Evolutionary conservation across 495 filamentous ascomycete genomes (phyloP).

Genomic region (Xylaria intraflava): DNA sequence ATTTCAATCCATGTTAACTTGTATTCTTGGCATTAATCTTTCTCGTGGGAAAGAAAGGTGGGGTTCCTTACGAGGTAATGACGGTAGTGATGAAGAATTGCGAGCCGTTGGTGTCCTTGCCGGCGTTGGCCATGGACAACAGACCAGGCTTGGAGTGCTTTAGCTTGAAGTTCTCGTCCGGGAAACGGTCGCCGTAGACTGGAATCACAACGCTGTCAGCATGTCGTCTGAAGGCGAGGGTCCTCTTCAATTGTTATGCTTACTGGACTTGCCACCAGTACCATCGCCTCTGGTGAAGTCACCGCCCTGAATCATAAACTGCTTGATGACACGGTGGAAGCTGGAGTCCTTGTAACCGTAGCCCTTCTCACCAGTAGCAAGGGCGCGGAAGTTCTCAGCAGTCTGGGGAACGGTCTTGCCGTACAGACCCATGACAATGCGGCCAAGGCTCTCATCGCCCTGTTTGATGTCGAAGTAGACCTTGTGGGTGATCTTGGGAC

Average conservation of each 20-base stretch:
- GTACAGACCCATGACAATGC: slow-evolving; percentile 90
- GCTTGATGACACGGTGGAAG: slow-evolving; percentile 98
- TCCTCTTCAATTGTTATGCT: slow-evolving; percentile 16
- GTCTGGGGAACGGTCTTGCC: slow-evolving; percentile 98
- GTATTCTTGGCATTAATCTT: neutral
- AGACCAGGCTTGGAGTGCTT: slow-evolving; percentile 62
- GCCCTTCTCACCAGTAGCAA: slow-evolving; percentile 95
- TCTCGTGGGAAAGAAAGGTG: neutral
- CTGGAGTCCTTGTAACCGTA: slow-evolving; percentile 90
- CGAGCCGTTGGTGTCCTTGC: slow-evolving; percentile 95
- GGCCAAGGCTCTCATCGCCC: slow-evolving; percentile 76
- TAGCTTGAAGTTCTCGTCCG: slow-evolving; percentile 99
- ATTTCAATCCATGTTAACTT: slow-evolving; percentile 13
- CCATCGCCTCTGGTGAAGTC: slow-evolving; percentile 97
- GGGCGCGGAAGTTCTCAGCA: slow-evolving; percentile 94
- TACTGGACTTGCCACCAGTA: slow-evolving; percentile 90
- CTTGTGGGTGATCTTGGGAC: slow-evolving; percentile 95
- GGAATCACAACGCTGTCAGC: slow-evolving; percentile 6
- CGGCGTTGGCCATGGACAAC: slow-evolving; percentile 92
- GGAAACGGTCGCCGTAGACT: slow-evolving; percentile 92
- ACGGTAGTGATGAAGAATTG: slow-evolving; percentile 97
- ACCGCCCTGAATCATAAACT: slow-evolving; percentile 99
- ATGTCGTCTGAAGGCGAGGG: neutral
- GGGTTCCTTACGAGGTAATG: slow-evolving; percentile 60
- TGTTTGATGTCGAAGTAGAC: slow-evolving; percentile 95